Evolutionary conservation across 345 rosid species (phyloP), one percentile per base, ranked within the genome.

Genomic region (Punica granatum): DNA sequence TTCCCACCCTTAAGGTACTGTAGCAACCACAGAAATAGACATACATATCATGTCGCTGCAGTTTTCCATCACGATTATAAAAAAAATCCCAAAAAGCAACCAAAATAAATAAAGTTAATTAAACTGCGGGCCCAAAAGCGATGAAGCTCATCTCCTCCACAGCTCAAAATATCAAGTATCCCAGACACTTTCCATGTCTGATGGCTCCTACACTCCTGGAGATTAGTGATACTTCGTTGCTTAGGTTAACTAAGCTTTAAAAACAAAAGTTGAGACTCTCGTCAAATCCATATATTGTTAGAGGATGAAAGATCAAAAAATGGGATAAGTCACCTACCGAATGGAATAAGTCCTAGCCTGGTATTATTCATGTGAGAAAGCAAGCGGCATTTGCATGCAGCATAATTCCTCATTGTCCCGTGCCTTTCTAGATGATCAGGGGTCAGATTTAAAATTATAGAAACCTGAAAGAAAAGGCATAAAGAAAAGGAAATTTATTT

Each of bases 361-460:
- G 56, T 16, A 18, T 75, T 72, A 7, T 51, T 56, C 78, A 75
- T 75, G 43, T 69, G 82, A 64, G 79, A 75, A 72, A 78, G 66
- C 69, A 78, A 63, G 51, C 62, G 67, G 37, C 79, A 75, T 58
- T 78, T 78, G n/a, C 74, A 37, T 56, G 48, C 36, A 9, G 74
- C 79, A 69, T 78, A 78, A 70, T 65, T 70, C 36, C 46, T 65
- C 82, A 75, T 75, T 48, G 79, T 72, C 67, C 69, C 73, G 63
- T 74, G 79, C 66, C 82, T 72, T 64, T 72, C 76, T n/a, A 78
- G 31, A 68, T 78, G 82, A 75, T 75, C 77, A 12, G 77, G 82
- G 54, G 79, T 75, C 36, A 78, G 76, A 70, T 75, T 78, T 59
- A 75, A 44, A 39, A 75, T 68, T 67, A 72, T 76, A 37, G 74